Percentiles rank a stretch among this genome's conserved stretches.
Conservation (phyloP, 768 basidiomycete species). For the Russula compacta region DNA sequence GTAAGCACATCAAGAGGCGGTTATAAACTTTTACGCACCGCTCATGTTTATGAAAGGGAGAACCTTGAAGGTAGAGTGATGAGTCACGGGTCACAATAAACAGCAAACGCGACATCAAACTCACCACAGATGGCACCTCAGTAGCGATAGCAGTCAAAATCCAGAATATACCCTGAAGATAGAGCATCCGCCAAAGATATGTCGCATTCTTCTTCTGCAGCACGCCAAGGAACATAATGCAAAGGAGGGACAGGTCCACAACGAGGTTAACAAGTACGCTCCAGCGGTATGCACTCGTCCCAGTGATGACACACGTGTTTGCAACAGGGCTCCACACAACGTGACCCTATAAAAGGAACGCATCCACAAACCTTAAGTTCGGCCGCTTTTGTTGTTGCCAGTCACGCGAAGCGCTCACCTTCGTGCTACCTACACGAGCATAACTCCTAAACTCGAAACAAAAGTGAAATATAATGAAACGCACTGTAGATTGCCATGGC, state of each 20-base stretch:
- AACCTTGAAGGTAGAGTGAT: not conserved
- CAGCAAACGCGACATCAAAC: not conserved
- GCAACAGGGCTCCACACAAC: not conserved
- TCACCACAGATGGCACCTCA: slow-evolving; percentile 17
- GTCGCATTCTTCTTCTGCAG: slow-evolving; percentile 14
- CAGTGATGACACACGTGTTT: not conserved
- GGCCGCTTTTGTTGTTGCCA: too few species aligned
- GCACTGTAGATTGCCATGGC: slow-evolving; percentile 3
- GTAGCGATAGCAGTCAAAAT: slow-evolving; percentile 4
- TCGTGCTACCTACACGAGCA: not conserved
- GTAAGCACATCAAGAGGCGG: not conserved
- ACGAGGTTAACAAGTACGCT: slow-evolving; percentile 12
- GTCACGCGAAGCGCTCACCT: not conserved
- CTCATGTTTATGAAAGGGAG: slow-evolving; percentile 15
- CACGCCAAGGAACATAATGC: slow-evolving; percentile 17
- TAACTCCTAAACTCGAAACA: not conserved
- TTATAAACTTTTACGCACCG: slow-evolving; percentile 1
- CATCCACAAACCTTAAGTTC: not conserved
- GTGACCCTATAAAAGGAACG: not conserved
- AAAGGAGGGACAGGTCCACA: slow-evolving; percentile 12
- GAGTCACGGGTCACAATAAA: not conserved
- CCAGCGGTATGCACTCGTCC: slow-evolving; percentile 15
- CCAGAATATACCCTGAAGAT: slow-evolving; percentile 16
- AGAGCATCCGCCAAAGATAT: slow-evolving; percentile 17
- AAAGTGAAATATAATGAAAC: not conserved